These are phyloP conservation scores for Puccinia novopanici DNA, from an alignment of 1,284 basidiomycete species.

Conservation along the genomic window DNA sequence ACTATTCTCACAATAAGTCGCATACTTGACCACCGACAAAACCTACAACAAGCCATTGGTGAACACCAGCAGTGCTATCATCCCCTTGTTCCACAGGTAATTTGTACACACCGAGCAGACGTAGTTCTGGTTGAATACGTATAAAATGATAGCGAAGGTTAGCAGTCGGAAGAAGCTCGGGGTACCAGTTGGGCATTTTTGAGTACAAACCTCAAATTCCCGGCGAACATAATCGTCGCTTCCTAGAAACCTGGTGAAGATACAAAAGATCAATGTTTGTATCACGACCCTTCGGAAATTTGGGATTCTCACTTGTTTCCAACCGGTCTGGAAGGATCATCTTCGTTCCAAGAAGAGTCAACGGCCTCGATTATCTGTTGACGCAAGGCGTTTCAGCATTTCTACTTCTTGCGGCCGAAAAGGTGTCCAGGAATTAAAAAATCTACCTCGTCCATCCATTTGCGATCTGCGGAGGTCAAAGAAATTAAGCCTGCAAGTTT, in stretches of 20 bases:
- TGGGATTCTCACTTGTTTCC: conserved; percentile 68
- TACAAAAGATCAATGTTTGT: conserved; percentile 1
- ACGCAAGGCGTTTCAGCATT: conserved; percentile 3
- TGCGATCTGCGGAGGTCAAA: conserved; percentile 87
- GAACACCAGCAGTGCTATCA: neutral
- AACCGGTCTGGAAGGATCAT: conserved; percentile 64
- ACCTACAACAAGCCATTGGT: conserved; percentile 54
- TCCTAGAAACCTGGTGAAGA: conserved; percentile 47
- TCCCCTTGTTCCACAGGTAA: neutral
- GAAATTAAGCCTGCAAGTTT: conserved; percentile 74
- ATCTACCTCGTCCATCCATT: conserved; percentile 79
- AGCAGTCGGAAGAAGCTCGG: conserved; percentile 42
- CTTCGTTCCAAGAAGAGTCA: conserved; percentile 74
- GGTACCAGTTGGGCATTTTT: conserved; percentile 52
- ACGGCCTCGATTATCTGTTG: conserved; percentile 70
- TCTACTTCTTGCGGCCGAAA: neutral
- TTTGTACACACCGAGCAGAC: conserved; percentile 65
- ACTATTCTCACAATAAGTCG: conserved; percentile 68
- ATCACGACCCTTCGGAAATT: neutral
- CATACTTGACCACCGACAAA: conserved; percentile 79
- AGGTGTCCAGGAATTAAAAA: neutral
- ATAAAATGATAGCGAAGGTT: conserved; percentile 27
- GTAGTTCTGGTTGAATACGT: conserved; percentile 66
- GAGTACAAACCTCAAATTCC: conserved; percentile 73
- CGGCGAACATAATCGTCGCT: conserved; percentile 63